Base-by-base conservation (phyloP, 2,329 filamentous ascomycete genomes). In the Cercospora citrullina region DNA sequence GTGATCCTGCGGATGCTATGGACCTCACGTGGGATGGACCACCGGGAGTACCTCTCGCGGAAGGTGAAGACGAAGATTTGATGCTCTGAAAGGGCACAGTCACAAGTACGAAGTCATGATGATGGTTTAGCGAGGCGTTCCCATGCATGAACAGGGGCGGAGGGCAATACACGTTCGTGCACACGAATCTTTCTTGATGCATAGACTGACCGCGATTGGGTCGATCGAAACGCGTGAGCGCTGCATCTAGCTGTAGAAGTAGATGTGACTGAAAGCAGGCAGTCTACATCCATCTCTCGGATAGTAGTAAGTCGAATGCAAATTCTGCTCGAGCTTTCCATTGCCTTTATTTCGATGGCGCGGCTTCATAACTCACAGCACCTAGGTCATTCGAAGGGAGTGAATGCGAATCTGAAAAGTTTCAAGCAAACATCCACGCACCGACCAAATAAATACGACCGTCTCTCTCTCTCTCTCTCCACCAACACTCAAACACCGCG, bases 1-100 rank as follows among this genome's bases (percentile, higher is more conserved):
- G 71, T 12, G 78, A 78, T 45, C 71, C 75, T 33, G 77, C 77
- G 18, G 78, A 79, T 55, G 75, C 75, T 57, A 79, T 79, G 77
- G 77, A 79, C 67, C 67, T 78, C 16, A 74, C 71, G 1, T 78
- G 73, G 70, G 77, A 78, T 18, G 65, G 66, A 18, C 73, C 74
- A 26, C 69, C 69, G 4, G 70, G 33, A n/a, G 53, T 33, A 12
- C 58, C 30, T 18, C 70, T 73, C 8, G 72, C 68, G 10, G 74
- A 73, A 5, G 72, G 73, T 39, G 73, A 72, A 7, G 74, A 75
- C 31, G 75, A 76, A 60, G 77, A 79, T 62, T 74, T 79, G 68
- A 79, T 78, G 77, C 51, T 59, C 28, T 64, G 36, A 30, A 59
- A 18, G 31, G 23, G 31, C 51, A 57, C n/a, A 57, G 23, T 12